These are phyloP conservation scores for Amauroascus niger DNA, from an alignment of 2,329 filamentous ascomycete species.

Conservation along the genomic window DNA sequence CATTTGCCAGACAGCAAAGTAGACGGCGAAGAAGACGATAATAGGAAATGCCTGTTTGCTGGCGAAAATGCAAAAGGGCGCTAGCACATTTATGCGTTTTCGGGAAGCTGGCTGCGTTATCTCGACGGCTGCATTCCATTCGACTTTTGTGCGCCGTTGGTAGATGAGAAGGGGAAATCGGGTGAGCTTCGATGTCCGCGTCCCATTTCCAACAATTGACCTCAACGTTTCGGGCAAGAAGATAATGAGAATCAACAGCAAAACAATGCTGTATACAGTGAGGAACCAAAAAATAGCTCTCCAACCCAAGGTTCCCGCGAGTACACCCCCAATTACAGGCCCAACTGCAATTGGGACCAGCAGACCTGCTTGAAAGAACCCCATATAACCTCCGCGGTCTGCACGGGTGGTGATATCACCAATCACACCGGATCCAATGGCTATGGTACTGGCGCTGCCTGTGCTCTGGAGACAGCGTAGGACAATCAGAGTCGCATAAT, in stretches of 20 bases:
- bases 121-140: slow-evolving; percentile 8
- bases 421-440: slow-evolving; percentile 36
- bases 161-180: slow-evolving; percentile 78
- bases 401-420: slow-evolving; percentile 35
- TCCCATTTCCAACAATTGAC: slow-evolving; percentile 30
- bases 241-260: slow-evolving; percentile 19
- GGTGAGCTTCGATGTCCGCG: slow-evolving; percentile 50
- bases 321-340: slow-evolving; percentile 36
- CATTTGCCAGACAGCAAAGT: slow-evolving; percentile 49
- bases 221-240: slow-evolving; percentile 36
- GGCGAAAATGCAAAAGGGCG: slow-evolving; percentile 41
- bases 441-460: slow-evolving; percentile 37
- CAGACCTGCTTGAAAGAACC: slow-evolving; percentile 32
- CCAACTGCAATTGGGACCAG: slow-evolving; percentile 33
- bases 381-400: slow-evolving; percentile 37
- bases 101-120: slow-evolving; percentile 15
- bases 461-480: slow-evolving; percentile 38
- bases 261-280: slow-evolving; percentile 16
- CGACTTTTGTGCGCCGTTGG: slow-evolving; percentile 54
- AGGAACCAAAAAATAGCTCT: slow-evolving; percentile 39
- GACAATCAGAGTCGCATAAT: slow-evolving; percentile 33
- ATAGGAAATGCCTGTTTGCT: slow-evolving; percentile 38
- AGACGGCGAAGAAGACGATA: slow-evolving; percentile 42
- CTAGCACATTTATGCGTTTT: slow-evolving; percentile 38
- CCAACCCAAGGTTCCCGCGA: slow-evolving; percentile 35